Evolutionary conservation across 1,139 yeast genomes (phyloP).

Genomic region (Hansenula sp.): DNA sequence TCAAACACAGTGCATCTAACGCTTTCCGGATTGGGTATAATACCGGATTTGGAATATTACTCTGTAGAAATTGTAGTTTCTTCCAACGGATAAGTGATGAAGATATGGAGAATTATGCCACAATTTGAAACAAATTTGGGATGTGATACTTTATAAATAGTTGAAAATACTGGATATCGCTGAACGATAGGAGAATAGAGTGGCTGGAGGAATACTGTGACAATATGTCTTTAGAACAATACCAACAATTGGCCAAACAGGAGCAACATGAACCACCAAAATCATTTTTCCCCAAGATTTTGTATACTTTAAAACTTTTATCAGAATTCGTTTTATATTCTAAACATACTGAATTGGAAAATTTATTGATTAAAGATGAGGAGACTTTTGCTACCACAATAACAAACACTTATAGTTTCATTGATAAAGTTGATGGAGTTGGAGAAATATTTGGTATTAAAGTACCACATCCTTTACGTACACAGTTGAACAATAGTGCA

Average conservation of each 20-base stretch:
- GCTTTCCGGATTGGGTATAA: too few species aligned
- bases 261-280: slow-evolving; percentile 14
- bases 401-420: slow-evolving; percentile 9
- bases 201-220: too few species aligned
- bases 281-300: background rate
- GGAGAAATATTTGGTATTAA: slow-evolving; percentile 13
- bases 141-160: background rate
- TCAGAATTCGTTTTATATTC: slow-evolving; percentile 4
- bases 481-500: slow-evolving; percentile 7
- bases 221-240: slow-evolving; percentile 7
- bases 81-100: too few species aligned
- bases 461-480: slow-evolving; percentile 14
- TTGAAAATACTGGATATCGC: too few species aligned
- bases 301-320: slow-evolving; percentile 4
- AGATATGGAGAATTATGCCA: too few species aligned
- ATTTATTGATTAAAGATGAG: slow-evolving; percentile 12
- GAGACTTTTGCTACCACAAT: slow-evolving; percentile 11
- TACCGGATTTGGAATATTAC: too few species aligned
- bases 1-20: too few species aligned
- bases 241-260: slow-evolving; percentile 13
- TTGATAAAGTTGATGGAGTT: slow-evolving; percentile 8
- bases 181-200: too few species aligned
- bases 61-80: too few species aligned
- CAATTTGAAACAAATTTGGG: background rate
- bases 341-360: slow-evolving; percentile 13